phyloP scores from a whole-genome alignment of 108 stramenopile genomes.

The Pseudonitzschia delicatissima region DNA sequence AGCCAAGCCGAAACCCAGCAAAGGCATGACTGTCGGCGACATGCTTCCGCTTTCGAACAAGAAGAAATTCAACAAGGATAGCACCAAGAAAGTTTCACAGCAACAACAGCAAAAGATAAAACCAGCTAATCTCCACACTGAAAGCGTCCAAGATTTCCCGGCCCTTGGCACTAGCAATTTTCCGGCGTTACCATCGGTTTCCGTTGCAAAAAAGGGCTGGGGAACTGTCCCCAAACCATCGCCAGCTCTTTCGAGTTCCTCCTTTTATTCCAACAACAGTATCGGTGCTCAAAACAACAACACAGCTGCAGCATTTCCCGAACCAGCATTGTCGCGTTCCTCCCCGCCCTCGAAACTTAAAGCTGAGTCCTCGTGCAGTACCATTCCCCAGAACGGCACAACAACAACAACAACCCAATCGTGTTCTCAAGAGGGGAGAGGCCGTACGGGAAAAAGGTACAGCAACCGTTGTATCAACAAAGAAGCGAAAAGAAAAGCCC shows the following conservation, averaged over 20 bases:
- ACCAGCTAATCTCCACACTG: background rate
- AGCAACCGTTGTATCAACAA: background rate
- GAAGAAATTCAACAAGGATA: background rate
- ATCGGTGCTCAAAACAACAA: too few relatives aligned
- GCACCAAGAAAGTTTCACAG: background rate
- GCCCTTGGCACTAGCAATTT: slow-evolving; percentile 8
- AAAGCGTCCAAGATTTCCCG: slow-evolving; percentile 12
- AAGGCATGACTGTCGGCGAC: slow-evolving; percentile 13
- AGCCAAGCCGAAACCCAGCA: background rate
- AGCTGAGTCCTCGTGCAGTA: too few relatives aligned
- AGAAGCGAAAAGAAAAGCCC: background rate
- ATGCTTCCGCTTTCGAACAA: slow-evolving; percentile 7
- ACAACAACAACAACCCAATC: slow-evolving; percentile 7
- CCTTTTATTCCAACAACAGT: too few relatives aligned
- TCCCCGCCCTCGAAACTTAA: background rate
- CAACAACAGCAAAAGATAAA: slow-evolving; percentile 13
- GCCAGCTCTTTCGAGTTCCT: background rate
- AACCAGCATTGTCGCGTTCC: background rate
- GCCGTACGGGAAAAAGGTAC: background rate
- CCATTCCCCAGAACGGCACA: background rate
- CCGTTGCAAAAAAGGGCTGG: background rate
- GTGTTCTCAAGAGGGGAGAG: background rate
- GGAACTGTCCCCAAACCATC: background rate
- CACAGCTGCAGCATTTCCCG: too few relatives aligned
- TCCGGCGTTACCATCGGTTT: background rate